Conservation (phyloP, 129 eudicot genomes). For the Flaveria robusta region DNA sequence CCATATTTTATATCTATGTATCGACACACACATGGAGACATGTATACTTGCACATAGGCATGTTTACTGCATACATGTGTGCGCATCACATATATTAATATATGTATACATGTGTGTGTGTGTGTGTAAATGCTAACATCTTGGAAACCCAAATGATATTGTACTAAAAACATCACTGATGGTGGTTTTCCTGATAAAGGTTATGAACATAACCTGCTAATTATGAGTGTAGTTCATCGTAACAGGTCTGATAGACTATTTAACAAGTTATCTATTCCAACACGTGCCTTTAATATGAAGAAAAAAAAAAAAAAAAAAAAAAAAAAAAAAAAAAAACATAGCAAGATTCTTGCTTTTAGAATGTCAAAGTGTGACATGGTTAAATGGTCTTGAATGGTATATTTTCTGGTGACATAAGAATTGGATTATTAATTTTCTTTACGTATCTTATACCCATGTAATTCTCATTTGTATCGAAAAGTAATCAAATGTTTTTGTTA, state of each 20-base stretch:
- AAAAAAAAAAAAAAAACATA: not conserved
- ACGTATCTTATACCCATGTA: not conserved
- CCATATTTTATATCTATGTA: not conserved
- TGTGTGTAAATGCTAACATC: not conserved
- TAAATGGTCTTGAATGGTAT: slow-evolving; percentile 8
- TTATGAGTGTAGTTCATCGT: not conserved
- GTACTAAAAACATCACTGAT: not conserved
- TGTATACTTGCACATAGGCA: not conserved
- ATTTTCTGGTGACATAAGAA: not conserved
- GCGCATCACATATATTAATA: not conserved
- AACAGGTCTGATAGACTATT: not conserved
- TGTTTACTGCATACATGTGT: not conserved
- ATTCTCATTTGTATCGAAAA: not conserved
- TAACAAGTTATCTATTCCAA: not conserved
- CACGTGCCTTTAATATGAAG: not conserved
- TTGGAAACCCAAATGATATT: not conserved
- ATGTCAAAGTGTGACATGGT: slow-evolving; percentile 9
- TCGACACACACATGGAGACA: slow-evolving; percentile 1
- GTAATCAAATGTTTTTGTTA: slow-evolving; percentile 21
- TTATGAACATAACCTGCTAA: not conserved
- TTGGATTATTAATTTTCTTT: not conserved
- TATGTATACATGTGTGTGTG: not conserved
- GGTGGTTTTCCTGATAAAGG: not conserved
- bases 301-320: too few relatives aligned
- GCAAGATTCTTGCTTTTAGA: not conserved